These are phyloP conservation scores for Bocquillonia castaneifolia DNA, from an alignment of 441 rosid genomes.

Conservation along the genomic window DNA sequence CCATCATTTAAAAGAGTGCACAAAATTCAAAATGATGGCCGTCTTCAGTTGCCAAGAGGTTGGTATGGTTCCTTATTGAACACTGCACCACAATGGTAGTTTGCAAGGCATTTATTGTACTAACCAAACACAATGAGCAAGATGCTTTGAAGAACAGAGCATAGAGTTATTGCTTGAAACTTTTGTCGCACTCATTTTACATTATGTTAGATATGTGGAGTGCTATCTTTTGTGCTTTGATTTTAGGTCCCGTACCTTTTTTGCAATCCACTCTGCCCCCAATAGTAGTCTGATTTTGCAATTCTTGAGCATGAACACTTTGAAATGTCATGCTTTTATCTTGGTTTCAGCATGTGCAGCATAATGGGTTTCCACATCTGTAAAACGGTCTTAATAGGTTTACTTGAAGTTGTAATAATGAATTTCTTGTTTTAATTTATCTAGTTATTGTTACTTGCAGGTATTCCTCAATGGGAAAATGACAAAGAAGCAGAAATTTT, in stretches of 20 bases:
- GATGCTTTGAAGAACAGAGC: neutral
- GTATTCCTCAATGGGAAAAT: constrained; percentile 53
- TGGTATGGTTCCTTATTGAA: constrained; percentile 25
- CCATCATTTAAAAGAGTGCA: constrained; percentile 42
- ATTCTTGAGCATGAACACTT: neutral
- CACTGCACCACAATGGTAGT: neutral
- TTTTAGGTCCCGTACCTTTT: neutral
- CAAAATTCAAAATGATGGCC: constrained; percentile 38
- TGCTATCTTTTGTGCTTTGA: neutral
- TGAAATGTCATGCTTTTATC: neutral
- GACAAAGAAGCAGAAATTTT: constrained; percentile 76
- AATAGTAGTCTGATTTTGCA: neutral
- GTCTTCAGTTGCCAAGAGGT: constrained; percentile 54
- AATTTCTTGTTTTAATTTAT: neutral
- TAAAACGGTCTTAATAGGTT: neutral
- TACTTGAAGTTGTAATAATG: too few relatives aligned
- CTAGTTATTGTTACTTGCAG: constrained; percentile 39
- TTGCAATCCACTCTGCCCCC: neutral
- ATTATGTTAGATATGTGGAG: neutral
- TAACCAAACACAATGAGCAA: neutral
- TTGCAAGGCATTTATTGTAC: neutral
- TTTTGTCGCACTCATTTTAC: neutral
- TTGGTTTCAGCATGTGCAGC: neutral
- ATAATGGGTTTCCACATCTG: neutral
- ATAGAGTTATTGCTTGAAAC: neutral